These are phyloP conservation scores for Neopestalotiopsis sp. DNA, from an alignment of 2,329 filamentous ascomycete genomes.

Conservation along the genomic window DNA sequence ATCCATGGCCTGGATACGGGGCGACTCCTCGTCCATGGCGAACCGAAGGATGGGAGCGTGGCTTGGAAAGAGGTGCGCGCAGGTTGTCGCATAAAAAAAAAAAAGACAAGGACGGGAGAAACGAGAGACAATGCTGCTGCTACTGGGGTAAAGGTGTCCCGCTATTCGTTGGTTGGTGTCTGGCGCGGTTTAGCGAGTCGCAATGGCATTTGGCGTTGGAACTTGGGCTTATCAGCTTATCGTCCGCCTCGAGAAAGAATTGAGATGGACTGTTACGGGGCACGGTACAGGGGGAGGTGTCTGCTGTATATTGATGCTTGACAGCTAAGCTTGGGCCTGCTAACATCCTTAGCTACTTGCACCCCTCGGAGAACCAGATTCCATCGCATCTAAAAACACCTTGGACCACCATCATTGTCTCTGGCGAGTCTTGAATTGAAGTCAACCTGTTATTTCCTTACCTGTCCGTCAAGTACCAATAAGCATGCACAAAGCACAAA, in stretches of 20 bases:
- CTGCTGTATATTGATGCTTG: too few species aligned
- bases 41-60: not conserved
- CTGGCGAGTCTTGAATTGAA: too few species aligned
- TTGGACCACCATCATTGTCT: too few species aligned
- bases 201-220: not conserved
- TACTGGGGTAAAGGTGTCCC: not conserved
- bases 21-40: not conserved
- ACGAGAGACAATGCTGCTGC: not conserved
- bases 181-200: not conserved
- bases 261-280: too few species aligned
- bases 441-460: too few species aligned
- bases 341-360: too few species aligned
- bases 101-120: not conserved
- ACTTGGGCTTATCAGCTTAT: not conserved
- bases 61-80: not conserved
- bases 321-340: too few species aligned
- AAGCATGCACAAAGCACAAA: too few species aligned
- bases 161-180: not conserved
- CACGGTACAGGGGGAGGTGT: too few species aligned
- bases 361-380: too few species aligned
- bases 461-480: too few species aligned
- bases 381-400: too few species aligned
- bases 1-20: constrained; percentile 55
- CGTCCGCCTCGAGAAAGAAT: not conserved
- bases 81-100: not conserved